phyloP scores from a whole-genome alignment of 495 filamentous ascomycete species.

The Penicillium canescens region DNA sequence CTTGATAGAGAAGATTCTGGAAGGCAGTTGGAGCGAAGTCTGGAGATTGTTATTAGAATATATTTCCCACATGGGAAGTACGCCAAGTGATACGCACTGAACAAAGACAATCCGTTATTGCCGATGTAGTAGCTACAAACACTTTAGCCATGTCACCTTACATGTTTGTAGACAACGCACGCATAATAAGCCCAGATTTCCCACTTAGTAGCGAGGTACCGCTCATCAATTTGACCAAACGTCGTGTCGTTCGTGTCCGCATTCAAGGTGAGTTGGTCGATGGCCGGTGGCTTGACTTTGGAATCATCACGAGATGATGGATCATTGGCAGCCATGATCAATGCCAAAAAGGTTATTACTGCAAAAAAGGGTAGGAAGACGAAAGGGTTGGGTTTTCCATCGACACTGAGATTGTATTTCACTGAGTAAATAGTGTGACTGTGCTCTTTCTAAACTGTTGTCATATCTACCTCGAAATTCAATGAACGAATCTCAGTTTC shows the following conservation, averaged over 20 bases:
- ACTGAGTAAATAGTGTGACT: no score
- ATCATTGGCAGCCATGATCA: no score
- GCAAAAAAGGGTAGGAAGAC: no score
- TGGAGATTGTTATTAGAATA: constrained; percentile 4
- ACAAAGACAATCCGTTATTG: constrained; percentile 65
- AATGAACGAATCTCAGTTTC: neutral
- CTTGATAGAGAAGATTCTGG: constrained; percentile 62
- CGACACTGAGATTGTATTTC: no score
- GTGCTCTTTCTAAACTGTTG: no score
- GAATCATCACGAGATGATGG: no score
- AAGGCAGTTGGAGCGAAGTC: constrained; percentile 67
- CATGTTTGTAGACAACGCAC: constrained; percentile 26
- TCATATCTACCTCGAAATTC: neutral
- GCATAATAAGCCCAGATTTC: constrained; percentile 69
- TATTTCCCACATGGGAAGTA: neutral
- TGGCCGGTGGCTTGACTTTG: no score
- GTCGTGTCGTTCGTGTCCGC: constrained; percentile 12
- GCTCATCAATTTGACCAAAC: constrained; percentile 28
- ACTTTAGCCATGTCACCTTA: constrained; percentile 17
- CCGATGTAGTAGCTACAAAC: constrained; percentile 60
- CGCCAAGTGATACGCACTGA: constrained; percentile 41
- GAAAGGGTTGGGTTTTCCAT: no score
- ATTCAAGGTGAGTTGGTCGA: no score
- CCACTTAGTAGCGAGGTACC: constrained; percentile 44
- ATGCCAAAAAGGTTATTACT: no score